Evolutionary conservation across 257 asterid genomes (phyloP), one percentile per base, ranked within the genome.

Genomic region (Schizonepeta tenuifolia): DNA sequence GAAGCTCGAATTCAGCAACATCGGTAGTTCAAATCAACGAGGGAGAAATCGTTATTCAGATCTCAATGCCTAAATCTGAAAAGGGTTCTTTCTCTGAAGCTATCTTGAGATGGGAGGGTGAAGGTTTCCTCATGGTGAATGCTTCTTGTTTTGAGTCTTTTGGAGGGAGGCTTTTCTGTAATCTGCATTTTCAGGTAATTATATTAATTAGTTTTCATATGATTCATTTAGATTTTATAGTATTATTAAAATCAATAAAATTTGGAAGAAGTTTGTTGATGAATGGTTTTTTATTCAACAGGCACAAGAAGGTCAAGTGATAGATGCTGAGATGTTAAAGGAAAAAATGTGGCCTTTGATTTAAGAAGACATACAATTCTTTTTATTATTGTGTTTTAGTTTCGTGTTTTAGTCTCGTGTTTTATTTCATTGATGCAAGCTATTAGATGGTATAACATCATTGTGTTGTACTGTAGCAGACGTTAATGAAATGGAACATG

Each of bases 131-230:
- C 59, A 55, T 85, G 26, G 49, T 82, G 13, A 86, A 83, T 79
- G 87, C 86, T 28, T 69, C 92, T 36, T 78, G 72, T 62, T 83
- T 88, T 57, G 69, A 84, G 60, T 83, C 93, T 14, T 82, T 58
- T 74, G 72, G 80, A 63, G 90, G 83, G 14, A 86, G 86, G 73
- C 33, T 81, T 71, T 88, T 88, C 83, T 81, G 67, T 24, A 90
- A 69, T 75, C 59, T 88, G 77, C 97, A 86, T 74, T 80, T 88
- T 67, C 80, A 85, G 88, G 96, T 89, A 86, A 46, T 35, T 9
- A 0, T 26, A 6, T 14, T 28, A 28, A 0, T 43, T 24, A 24
- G 13, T 44, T 44, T 2, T 10, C 5, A 10, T 2, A 3, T 4
- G 20, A 5, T 47, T 15, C 26, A 5, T 47, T 47, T 47, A 10